Evolutionary conservation across 495 filamentous ascomycete species (phyloP), one percentile per base, ranked within the genome.

Genomic region (Oidiodendron maius): DNA sequence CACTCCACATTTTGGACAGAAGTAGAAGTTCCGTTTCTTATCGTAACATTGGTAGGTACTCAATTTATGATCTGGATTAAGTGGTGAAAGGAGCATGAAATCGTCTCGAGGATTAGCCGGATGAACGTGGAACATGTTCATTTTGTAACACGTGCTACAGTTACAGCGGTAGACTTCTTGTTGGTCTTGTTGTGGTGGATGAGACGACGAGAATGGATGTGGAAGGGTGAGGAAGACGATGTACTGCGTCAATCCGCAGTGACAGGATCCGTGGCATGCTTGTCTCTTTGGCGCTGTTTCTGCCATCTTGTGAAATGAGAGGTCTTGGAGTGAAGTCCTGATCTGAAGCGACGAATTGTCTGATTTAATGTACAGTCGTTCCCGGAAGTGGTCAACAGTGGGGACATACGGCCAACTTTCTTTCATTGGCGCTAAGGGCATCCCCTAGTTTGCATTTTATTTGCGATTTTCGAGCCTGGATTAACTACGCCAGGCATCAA

Each of bases 221-320:
- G 61, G 61, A 38, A 63, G 47, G 39, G 46, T 60, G 32, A 63
- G 61, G 51, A 53, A 61, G 51, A 59, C 44, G 50, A 63, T 48
- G 44, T 61, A 63, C 13, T 43, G 42, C 18, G 44, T 52, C 17
- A 24, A 16, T 17, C 59, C 59, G 53, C 61, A 63, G 52, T 61
- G 61, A 44, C 61, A 63, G 21, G 61, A 63, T 15, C 61, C 61
- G 25, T 50, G 53, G 60, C 32, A 61, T 42, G 60, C 53, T 24
- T 37, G 44, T 6, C 56, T 52, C 5, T 23, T 45, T 34, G 42
- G 37, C 8, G 37, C 8, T 17, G 37, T 8, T 9, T 40, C 11
- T 9, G 8, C 16, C 37, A 40, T 40, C 28, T 34, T 34, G 28
- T 34, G n/a, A n/a, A n/a, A n/a, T n/a, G n/a, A n/a, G n/a, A n/a